Evolutionary conservation across 2,329 filamentous ascomycete species (phyloP), one percentile per base, ranked within the genome.

Genomic region (Trichoderma endophyticum): DNA sequence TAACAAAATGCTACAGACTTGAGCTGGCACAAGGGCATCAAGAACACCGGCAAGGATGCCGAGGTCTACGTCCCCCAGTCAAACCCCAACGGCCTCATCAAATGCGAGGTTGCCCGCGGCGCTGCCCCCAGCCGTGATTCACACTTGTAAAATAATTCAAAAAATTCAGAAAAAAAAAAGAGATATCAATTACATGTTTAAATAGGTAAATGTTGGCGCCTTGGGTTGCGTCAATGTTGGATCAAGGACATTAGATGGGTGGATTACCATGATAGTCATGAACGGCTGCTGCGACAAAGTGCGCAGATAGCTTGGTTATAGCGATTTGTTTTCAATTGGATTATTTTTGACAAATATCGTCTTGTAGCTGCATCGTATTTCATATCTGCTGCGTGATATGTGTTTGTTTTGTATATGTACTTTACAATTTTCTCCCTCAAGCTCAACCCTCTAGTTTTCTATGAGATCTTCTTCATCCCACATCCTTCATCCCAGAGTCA

Each of bases 61-160:
- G 95, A 98, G 80, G 95, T 99, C 24, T 98, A 96, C 78, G 95
- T 93, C 32, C 96, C 96, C 4, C 96, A 98, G 82, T 93, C 92
- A 12, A 91, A 93, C 75, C 96, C 96, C 71, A 99, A 98, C 80
- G 96, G 96, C 32, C 88, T 99, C 73, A 99, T 99, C 83, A 93
- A 97, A 81, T 97, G 95, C 84, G 94, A 94, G 72, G 94, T 99
- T 65, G 87, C 89, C 43, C 90, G 93, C 32, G 56, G 54, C 12
- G 15, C 64, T 4, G 34, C 59, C 9, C 30, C 64, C 7, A 30
- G 28, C 36, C 70, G 30, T 1, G 34, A 24, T 9, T 61, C 68
- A 3, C 61, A 62, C 26, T 1, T 67, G 62, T 71, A 71, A 62
- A 60, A 43, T 4, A 54, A 15, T 51, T 24, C 6, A 30, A 36